A percentile compares a stretch with the other conserved stretches of the same genome.
These are phyloP conservation scores for Nakazawaea laoshanensis DNA, from an alignment of 805 yeast genomes.

Conservation along the genomic window DNA sequence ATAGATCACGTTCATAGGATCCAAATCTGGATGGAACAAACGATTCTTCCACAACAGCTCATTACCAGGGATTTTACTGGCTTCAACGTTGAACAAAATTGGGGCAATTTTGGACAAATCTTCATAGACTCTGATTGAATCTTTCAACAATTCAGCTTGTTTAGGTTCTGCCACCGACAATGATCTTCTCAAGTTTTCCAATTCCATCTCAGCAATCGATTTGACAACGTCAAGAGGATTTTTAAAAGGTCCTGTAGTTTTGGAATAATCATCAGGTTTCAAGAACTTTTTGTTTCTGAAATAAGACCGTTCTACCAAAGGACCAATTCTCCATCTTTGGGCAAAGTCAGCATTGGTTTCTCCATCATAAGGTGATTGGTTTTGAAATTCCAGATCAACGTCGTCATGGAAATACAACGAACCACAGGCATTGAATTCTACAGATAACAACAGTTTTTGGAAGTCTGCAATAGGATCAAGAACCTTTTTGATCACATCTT, in stretches of 20 bases:
- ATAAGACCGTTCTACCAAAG: conserved; percentile 72
- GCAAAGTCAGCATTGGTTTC: conserved; percentile 47
- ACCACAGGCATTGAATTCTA: conserved; percentile 68
- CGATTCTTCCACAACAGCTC: conserved; percentile 63
- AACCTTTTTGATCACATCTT: conserved; percentile 45
- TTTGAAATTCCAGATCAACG: conserved; percentile 35
- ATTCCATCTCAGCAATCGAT: conserved; percentile 58
- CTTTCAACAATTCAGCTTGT: conserved; percentile 31
- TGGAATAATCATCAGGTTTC: conserved; percentile 37
- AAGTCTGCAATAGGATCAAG: conserved; percentile 69
- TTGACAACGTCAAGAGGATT: conserved; percentile 56
- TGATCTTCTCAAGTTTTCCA: conserved; percentile 49
- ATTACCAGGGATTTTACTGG: conserved; percentile 52
- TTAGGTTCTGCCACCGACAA: conserved; percentile 47
- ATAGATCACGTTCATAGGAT: conserved; percentile 77
- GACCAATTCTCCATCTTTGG: conserved; percentile 84
- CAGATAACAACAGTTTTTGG: conserved; percentile 42
- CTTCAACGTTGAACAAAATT: conserved; percentile 44
- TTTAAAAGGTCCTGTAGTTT: conserved; percentile 73
- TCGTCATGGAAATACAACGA: conserved; percentile 76
- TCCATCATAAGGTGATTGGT: conserved; percentile 45
- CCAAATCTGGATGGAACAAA: conserved; percentile 73
- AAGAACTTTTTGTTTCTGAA: conserved; percentile 59
- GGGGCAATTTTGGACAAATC: conserved; percentile 50
- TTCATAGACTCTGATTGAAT: conserved; percentile 53